Base-by-base conservation (phyloP, 768 basidiomycete species). In the Rhodocollybia butyracea region DNA sequence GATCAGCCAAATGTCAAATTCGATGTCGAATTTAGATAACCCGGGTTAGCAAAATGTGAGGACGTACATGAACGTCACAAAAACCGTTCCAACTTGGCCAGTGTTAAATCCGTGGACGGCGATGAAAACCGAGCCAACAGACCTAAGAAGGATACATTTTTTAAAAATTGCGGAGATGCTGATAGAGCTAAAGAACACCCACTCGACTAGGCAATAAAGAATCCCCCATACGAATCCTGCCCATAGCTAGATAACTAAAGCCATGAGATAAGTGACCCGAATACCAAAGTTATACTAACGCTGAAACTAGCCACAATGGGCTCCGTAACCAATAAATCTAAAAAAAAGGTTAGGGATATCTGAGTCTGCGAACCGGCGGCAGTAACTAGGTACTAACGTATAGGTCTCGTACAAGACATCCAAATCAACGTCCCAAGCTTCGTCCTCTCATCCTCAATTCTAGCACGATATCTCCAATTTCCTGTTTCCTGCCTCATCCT, bases 171-270 rank as follows among this genome's bases (percentile, higher is more conserved):
- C 24, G 41, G 47, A 46, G 29, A 3, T 27, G 15, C 19, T 24
- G 39, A 31, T 26, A 22, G 8, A 39, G 39, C 13, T 10, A 21
- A 24, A 11, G 38, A 8, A 43, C 7, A 62, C 71, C 30, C 61
- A 85, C 83, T 82, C 81, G 29, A 89, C 74, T 64, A 91, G 70
- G 52, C 82, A 84, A 62, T 81, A 93, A 21, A 86, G 66, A 5
- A 90, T 80, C 0, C 90, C 90, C 89, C 90, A 93, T 0, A 80
- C 78, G 56, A 92, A 83, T 50, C 84, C 83, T 29, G 84, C 70
- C 86, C 85, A 87, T n/a, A 87, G 63, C 85, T 89, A 66, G 17
- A 29, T 6, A 11, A 41, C 13, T 31, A 15, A 6, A 26, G 30
- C 27, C 31, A 27, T 38, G 19, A 30, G 13, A 30, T 17, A 11